Evolutionary conservation across 2,329 filamentous ascomycete species (phyloP).

Genomic region (Microascus cirrosus): DNA sequence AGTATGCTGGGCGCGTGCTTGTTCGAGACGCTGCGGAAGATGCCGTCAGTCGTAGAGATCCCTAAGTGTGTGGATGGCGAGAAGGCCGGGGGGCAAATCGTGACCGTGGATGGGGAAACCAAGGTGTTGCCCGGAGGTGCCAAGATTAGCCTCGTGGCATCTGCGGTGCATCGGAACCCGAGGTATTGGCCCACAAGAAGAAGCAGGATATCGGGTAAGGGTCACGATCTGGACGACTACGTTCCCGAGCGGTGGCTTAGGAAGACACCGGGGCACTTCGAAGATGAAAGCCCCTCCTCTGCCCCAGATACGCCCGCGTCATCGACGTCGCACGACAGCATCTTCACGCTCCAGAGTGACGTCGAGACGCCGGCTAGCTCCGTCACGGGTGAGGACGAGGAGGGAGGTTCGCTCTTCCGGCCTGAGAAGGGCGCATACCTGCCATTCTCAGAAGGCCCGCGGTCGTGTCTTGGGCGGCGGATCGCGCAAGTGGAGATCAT

Average conservation of each 20-base stretch:
- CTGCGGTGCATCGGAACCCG: slow-evolving; percentile 55
- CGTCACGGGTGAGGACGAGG: slow-evolving; percentile 25
- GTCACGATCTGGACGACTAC: slow-evolving; percentile 55
- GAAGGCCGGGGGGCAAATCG: slow-evolving; percentile 35
- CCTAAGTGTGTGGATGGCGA: slow-evolving; percentile 48
- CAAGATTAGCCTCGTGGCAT: slow-evolving; percentile 42
- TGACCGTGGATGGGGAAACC: slow-evolving; percentile 47
- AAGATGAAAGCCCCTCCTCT: slow-evolving; percentile 9
- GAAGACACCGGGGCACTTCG: neutral
- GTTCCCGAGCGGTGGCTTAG: slow-evolving; percentile 63
- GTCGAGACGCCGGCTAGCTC: slow-evolving; percentile 11
- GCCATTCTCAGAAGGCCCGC: slow-evolving; percentile 46
- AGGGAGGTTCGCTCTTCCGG: slow-evolving; percentile 48
- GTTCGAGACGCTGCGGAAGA: slow-evolving; percentile 65
- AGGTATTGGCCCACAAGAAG: slow-evolving; percentile 56
- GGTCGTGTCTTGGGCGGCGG: slow-evolving; percentile 45
- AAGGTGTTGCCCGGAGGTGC: slow-evolving; percentile 46
- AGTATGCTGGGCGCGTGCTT: slow-evolving; percentile 64
- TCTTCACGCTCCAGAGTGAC: neutral
- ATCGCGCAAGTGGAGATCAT: slow-evolving; percentile 50
- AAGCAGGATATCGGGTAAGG: slow-evolving; percentile 27
- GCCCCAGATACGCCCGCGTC: neutral
- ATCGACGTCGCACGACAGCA: neutral
- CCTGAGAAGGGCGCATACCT: slow-evolving; percentile 45
- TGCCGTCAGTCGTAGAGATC: slow-evolving; percentile 60